A percentile compares a stretch with the other conserved stretches of the same genome.
Evolutionary conservation across 768 basidiomycete species (phyloP).

Genomic region (Russula brevipes): DNA sequence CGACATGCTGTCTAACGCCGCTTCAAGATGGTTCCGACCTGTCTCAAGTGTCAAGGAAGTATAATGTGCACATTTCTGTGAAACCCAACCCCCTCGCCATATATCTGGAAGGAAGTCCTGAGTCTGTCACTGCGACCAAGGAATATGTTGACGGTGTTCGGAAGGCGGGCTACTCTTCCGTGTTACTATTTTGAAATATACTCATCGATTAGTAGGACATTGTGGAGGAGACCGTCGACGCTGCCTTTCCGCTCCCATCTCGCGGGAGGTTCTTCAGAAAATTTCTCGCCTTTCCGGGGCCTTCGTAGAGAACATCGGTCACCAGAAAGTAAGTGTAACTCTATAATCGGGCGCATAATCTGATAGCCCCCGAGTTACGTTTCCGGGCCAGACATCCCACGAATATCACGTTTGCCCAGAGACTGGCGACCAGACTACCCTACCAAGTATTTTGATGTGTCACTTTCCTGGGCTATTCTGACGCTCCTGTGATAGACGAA

Average conservation of each 20-base stretch:
- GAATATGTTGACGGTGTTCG: constrained; percentile 46
- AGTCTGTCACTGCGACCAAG: constrained; percentile 44
- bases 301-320: constrained; percentile 49
- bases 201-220: constrained; percentile 27
- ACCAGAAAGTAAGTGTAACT: constrained; percentile 41
- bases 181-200: neutral
- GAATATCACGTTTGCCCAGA: constrained; percentile 43
- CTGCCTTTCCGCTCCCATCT: constrained; percentile 45
- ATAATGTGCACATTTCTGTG: constrained; percentile 59
- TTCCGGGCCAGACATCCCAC: constrained; percentile 46
- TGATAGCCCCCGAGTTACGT: constrained; percentile 40
- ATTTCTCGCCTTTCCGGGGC: constrained; percentile 68
- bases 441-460: constrained; percentile 34
- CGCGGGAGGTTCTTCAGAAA: constrained; percentile 46
- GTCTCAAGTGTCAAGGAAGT: constrained; percentile 51
- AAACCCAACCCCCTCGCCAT: constrained; percentile 51
- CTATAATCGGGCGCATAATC: neutral
- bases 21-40: constrained; percentile 58
- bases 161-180: constrained; percentile 37
- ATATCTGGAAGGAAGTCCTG: constrained; percentile 53
- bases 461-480: neutral
- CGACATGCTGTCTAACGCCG: constrained; percentile 12
- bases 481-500: constrained; percentile 18
- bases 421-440: constrained; percentile 48
- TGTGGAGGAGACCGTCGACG: constrained; percentile 34